Evolutionary conservation across 352 stramenopile species (phyloP).

Genomic region (Pythium sukuiense): DNA sequence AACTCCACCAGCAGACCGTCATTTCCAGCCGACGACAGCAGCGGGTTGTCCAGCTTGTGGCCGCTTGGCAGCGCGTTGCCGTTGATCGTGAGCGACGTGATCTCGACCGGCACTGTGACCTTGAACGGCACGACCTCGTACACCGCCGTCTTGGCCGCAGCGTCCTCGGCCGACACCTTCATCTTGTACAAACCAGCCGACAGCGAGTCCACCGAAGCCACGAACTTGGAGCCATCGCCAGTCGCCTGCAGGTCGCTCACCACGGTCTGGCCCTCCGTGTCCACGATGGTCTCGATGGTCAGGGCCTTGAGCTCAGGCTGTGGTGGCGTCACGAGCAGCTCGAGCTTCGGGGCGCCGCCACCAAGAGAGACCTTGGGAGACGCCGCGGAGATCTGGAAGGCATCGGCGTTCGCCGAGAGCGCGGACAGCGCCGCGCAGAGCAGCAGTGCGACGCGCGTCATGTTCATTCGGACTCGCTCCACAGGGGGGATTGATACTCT

Average conservation of each 20-base stretch:
- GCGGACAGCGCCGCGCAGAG: conserved; percentile 22
- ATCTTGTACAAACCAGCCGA: conserved; percentile 79
- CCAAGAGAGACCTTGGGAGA: conserved; percentile 52
- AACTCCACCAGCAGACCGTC: conserved; percentile 64
- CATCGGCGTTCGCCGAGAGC: conserved; percentile 21
- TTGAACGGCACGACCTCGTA: conserved; percentile 74
- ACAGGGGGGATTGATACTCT: background rate
- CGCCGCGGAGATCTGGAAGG: conserved; percentile 36
- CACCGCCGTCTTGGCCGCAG: conserved; percentile 42
- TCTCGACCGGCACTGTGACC: conserved; percentile 66
- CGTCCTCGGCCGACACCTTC: conserved; percentile 54
- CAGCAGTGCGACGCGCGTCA: conserved; percentile 31
- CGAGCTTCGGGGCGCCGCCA: conserved; percentile 43
- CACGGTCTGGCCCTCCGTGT: conserved; percentile 58
- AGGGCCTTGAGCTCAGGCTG: conserved; percentile 57
- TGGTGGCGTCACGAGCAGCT: conserved; percentile 52
- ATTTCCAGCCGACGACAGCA: conserved; percentile 59
- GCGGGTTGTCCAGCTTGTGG: conserved; percentile 52
- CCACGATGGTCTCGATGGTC: conserved; percentile 66
- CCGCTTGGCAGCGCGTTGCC: conserved; percentile 44
- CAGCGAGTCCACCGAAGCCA: conserved; percentile 42
- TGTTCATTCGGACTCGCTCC: background rate
- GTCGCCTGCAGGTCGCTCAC: conserved; percentile 64
- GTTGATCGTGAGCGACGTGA: conserved; percentile 57
- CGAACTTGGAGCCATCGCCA: conserved; percentile 63